Percentiles rank a stretch among this genome's conserved stretches.
Conservation (phyloP, 2,329 filamentous ascomycete species). For the Verticillium dahliae region DNA sequence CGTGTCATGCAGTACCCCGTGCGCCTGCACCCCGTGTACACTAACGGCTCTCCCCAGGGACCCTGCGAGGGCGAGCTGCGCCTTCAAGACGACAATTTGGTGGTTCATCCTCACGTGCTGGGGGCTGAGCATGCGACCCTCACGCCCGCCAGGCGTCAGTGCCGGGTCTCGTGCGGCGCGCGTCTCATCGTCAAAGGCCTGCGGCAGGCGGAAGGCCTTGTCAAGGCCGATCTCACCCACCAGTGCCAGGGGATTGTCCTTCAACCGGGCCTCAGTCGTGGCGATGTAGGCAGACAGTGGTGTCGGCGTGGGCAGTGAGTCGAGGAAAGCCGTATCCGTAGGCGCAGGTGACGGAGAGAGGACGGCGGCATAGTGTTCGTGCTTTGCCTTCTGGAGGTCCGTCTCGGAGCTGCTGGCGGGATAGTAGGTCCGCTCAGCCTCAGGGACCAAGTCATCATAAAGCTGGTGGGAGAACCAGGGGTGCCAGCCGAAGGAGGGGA, state of each 20-base stretch:
- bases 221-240: conserved; percentile 76
- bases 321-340: conserved; percentile 34
- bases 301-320: conserved; percentile 50
- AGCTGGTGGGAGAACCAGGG: conserved; percentile 81
- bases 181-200: conserved; percentile 38
- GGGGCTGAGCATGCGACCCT: conserved; percentile 61
- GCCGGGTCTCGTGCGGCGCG: conserved; percentile 20
- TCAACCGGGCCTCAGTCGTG: conserved; percentile 49
- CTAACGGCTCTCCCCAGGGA: conserved; percentile 59
- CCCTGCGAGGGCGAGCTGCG: conserved; percentile 66
- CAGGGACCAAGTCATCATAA: conserved; percentile 47
- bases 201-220: conserved; percentile 68
- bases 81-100: conserved; percentile 58
- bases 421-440: conserved; percentile 28
- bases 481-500: conserved; percentile 82
- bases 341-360: conserved; percentile 46
- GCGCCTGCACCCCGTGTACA: conserved; percentile 70
- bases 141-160: conserved; percentile 63
- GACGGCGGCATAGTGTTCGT: conserved; percentile 59
- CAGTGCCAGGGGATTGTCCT: conserved; percentile 54
- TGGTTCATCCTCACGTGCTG: conserved; percentile 63
- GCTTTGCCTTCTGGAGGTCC: conserved; percentile 29
- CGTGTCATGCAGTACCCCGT: conserved; percentile 62
- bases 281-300: conserved; percentile 52
- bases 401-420: conserved; percentile 11